Conservation (phyloP, 441 rosid genomes). For the Eruca vesicaria region DNA sequence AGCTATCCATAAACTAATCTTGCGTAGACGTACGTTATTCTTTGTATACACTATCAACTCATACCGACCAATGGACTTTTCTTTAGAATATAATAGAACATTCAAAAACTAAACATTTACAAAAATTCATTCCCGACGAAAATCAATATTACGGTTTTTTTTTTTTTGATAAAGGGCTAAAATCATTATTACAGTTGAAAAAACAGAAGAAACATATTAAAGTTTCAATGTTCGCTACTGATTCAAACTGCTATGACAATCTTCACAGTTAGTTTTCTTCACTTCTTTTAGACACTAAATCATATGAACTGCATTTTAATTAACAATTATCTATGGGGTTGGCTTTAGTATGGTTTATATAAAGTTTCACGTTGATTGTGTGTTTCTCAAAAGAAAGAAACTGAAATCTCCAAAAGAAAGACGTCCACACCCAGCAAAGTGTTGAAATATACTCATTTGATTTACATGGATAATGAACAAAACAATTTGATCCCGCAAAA, state of each 20-base stretch:
- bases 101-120: background rate
- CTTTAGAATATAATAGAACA: background rate
- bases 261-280: background rate
- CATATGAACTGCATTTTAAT: background rate
- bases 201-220: background rate
- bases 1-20: background rate
- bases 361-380: constrained; percentile 21
- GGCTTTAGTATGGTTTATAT: background rate
- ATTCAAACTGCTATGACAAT: no score
- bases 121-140: background rate
- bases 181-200: no score
- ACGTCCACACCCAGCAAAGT: constrained; percentile 8
- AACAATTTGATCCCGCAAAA: background rate
- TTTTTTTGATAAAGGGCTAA: no score
- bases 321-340: background rate
- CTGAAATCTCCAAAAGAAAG: background rate
- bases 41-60: background rate
- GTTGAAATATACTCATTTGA: constrained; percentile 10
- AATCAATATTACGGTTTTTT: background rate
- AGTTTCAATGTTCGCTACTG: background rate
- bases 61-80: background rate
- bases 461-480: constrained; percentile 14
- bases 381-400: background rate
- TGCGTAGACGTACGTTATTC: background rate
- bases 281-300: background rate